A percentile compares a stretch with the other conserved stretches of the same genome.
Conservation (phyloP, 208 protist species). For the Kentomonas sorsogonicus region DNA sequence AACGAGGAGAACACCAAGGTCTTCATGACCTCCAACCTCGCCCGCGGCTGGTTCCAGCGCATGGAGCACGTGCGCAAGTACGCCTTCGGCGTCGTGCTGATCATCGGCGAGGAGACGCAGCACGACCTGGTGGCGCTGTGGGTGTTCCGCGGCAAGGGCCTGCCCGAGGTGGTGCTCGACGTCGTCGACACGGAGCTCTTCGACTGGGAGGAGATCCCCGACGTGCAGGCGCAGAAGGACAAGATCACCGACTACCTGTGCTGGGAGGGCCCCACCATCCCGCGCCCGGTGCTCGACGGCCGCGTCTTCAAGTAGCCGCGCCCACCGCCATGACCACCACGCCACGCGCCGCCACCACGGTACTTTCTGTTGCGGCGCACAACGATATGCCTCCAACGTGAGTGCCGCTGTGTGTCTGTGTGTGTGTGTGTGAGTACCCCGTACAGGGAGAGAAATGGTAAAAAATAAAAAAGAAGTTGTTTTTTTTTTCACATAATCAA, state of each 20-base stretch:
- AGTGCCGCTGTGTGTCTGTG: too few relatives aligned
- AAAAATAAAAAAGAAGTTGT: too few relatives aligned
- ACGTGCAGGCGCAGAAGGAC: constrained; percentile 60
- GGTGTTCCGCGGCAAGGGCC: constrained; percentile 77
- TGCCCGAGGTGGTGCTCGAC: constrained; percentile 68
- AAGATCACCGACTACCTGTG: constrained; percentile 77
- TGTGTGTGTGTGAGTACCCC: too few relatives aligned
- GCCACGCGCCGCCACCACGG: too few relatives aligned
- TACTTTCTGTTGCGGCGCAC: too few relatives aligned
- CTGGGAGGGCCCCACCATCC: constrained; percentile 78
- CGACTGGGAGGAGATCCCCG: constrained; percentile 61
- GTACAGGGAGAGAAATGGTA: too few relatives aligned
- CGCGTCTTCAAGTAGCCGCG: constrained; percentile 70
- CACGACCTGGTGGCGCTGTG: constrained; percentile 73
- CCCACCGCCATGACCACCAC: too few relatives aligned
- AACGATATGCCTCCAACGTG: too few relatives aligned
- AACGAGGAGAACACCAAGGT: constrained; percentile 79
- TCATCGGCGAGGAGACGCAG: constrained; percentile 69
- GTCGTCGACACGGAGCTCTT: constrained; percentile 80
- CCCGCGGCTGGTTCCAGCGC: constrained; percentile 80
- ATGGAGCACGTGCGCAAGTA: constrained; percentile 85
- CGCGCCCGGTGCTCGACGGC: constrained; percentile 67
- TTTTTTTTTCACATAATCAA: too few relatives aligned
- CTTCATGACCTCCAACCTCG: constrained; percentile 83
- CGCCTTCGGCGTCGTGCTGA: constrained; percentile 69